Conservation (phyloP, 2,329 filamentous ascomycete genomes). For the Penicillium italicum region DNA sequence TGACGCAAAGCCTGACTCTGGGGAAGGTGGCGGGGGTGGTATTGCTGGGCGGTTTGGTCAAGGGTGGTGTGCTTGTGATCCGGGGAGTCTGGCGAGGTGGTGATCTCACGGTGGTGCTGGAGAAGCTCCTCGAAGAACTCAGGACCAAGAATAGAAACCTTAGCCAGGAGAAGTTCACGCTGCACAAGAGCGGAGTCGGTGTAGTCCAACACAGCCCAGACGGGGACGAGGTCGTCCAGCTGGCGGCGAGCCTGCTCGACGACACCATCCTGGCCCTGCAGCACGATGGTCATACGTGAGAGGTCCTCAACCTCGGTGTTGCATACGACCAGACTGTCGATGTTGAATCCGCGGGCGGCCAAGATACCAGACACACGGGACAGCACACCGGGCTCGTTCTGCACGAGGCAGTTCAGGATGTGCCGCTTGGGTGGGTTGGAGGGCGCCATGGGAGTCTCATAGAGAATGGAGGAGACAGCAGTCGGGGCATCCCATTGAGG, state of each 20-base stretch:
- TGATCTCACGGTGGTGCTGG: slow-evolving; percentile 91
- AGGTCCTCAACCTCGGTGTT: slow-evolving; percentile 96
- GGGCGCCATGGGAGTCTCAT: slow-evolving; percentile 89
- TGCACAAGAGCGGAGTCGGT: slow-evolving; percentile 89
- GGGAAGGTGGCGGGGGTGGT: slow-evolving; percentile 83
- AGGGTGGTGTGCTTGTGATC: slow-evolving; percentile 22
- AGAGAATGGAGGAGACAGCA: slow-evolving; percentile 96
- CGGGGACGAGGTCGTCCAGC: slow-evolving; percentile 92
- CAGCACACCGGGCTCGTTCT: slow-evolving; percentile 97
- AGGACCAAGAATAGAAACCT: slow-evolving; percentile 92
- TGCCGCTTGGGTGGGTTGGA: slow-evolving; percentile 84
- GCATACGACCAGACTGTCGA: slow-evolving; percentile 96
- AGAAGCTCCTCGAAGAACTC: slow-evolving; percentile 98
- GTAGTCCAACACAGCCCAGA: slow-evolving; percentile 98
- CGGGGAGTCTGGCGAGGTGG: slow-evolving; percentile 46
- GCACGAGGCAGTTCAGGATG: slow-evolving; percentile 95
- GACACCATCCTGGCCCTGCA: slow-evolving; percentile 92
- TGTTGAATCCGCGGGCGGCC: slow-evolving; percentile 96
- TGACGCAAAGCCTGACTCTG: slow-evolving; percentile 85
- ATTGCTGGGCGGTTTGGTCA: slow-evolving; percentile 42
- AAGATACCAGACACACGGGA: slow-evolving; percentile 95
- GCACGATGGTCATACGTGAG: slow-evolving; percentile 97
- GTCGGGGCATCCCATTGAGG: slow-evolving; percentile 85
- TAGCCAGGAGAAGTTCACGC: slow-evolving; percentile 89
- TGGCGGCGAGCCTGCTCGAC: slow-evolving; percentile 95